Evolutionary conservation across 2,329 filamentous ascomycete genomes (phyloP).

Genomic region (Fusarium coicis): DNA sequence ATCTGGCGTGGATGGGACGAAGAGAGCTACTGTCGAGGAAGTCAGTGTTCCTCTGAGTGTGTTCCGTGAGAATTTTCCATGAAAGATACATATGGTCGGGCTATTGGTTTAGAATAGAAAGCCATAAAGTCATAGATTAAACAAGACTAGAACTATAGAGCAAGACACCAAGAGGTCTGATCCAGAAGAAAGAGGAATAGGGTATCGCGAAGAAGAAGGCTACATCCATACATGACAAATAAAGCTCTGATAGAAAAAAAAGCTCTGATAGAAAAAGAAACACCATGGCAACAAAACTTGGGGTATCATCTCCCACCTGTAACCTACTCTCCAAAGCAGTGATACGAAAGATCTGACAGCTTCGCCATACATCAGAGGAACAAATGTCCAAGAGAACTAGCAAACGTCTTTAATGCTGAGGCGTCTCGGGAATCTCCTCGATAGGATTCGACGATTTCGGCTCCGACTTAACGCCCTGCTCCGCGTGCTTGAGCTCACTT

Average conservation of each 20-base stretch:
- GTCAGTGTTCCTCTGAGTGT: slow-evolving; percentile 55
- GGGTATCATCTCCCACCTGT: slow-evolving; percentile 10
- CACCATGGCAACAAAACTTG: slow-evolving; percentile 16
- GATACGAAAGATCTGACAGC: slow-evolving; percentile 7
- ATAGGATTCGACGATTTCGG: not conserved
- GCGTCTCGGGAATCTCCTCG: slow-evolving; percentile 10
- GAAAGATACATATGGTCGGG: not conserved
- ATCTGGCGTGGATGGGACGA: slow-evolving; percentile 42
- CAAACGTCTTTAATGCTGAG: slow-evolving; percentile 2
- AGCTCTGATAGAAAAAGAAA: slow-evolving; percentile 12
- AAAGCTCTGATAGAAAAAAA: slow-evolving; percentile 1
- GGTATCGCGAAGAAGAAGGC: slow-evolving; percentile 41
- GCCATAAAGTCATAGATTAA: slow-evolving; percentile 34
- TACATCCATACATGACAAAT: slow-evolving; percentile 25
- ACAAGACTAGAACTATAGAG: slow-evolving; percentile 32
- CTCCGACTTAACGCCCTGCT: not conserved
- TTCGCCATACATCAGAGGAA: slow-evolving; percentile 6
- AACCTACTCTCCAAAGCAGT: slow-evolving; percentile 7
- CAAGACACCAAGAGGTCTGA: not conserved
- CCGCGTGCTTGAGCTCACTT: not conserved
- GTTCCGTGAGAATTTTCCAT: slow-evolving; percentile 50
- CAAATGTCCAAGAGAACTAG: not conserved
- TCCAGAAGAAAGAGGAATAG: slow-evolving; percentile 11
- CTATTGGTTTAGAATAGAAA: not conserved
- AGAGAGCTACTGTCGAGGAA: slow-evolving; percentile 54